These are phyloP conservation scores for Sporothrix variecibatus DNA, from an alignment of 2,329 filamentous ascomycete genomes.

Conservation along the genomic window DNA sequence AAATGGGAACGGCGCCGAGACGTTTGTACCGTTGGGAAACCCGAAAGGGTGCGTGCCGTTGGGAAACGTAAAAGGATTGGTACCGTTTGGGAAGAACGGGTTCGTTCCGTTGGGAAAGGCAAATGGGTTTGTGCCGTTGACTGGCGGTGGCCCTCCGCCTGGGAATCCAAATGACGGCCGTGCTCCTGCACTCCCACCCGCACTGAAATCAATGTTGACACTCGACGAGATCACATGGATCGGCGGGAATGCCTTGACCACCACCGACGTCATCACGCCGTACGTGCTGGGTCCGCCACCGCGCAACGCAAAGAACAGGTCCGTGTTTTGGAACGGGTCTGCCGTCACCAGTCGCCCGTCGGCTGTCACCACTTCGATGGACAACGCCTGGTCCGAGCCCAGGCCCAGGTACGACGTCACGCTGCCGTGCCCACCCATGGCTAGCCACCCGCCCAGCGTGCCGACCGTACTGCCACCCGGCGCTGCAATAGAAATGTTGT, in stretches of 20 bases:
- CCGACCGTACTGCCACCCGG: constrained; percentile 41
- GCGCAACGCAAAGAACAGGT: constrained; percentile 58
- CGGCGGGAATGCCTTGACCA: constrained; percentile 34
- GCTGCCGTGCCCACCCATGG: constrained; percentile 53
- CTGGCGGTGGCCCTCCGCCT: not conserved
- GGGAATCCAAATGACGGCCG: not conserved
- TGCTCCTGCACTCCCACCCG: not conserved
- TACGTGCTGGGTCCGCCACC: constrained; percentile 44
- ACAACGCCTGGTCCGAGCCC: constrained; percentile 54
- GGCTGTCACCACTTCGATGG: constrained; percentile 51
- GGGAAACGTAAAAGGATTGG: not conserved
- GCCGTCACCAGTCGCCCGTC: constrained; percentile 50
- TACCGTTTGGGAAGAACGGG: not conserved
- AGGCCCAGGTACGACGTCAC: constrained; percentile 51
- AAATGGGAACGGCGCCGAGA: not conserved
- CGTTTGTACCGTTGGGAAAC: not conserved
- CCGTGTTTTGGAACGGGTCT: constrained; percentile 46
- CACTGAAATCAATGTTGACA: constrained; percentile 31
- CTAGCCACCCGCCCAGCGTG: constrained; percentile 54
- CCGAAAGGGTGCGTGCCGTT: not conserved
- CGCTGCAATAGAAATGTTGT: constrained; percentile 39
- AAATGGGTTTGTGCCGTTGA: not conserved
- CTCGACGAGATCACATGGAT: constrained; percentile 28
- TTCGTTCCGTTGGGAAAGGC: not conserved
- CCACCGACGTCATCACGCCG: constrained; percentile 35